phyloP scores from a whole-genome alignment of 148 eudicot species.

The Vaccinium vitisidaea region DNA sequence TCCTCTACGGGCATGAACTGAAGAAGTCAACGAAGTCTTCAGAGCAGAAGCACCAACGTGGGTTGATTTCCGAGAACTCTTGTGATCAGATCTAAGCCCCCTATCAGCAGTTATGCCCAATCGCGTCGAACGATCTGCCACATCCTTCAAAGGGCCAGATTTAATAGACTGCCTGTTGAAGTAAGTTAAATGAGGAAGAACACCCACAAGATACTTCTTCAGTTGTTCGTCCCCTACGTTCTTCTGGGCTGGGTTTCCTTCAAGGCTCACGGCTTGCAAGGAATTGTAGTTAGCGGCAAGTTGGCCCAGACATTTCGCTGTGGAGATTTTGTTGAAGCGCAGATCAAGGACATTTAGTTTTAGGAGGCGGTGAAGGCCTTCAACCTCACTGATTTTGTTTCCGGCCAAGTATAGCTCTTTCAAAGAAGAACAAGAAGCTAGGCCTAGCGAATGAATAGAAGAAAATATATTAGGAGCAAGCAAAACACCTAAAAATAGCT shows the following conservation, averaged over 20 bases:
- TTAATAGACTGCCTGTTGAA: conserved; percentile 74
- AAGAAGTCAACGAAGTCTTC: conserved; percentile 42
- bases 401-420: conserved; percentile 92
- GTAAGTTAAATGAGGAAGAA: conserved; percentile 80
- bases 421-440: conserved; percentile 80
- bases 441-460: conserved; percentile 43
- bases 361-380: conserved; percentile 95
- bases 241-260: conserved; percentile 97
- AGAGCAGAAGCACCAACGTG: conserved; percentile 29
- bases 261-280: conserved; percentile 85
- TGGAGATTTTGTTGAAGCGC: conserved; percentile 90
- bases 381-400: conserved; percentile 94
- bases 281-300: conserved; percentile 94
- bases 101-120: conserved; percentile 58
- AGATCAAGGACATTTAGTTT: conserved; percentile 76
- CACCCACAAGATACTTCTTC: conserved; percentile 61
- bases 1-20: conserved; percentile 40
- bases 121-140: conserved; percentile 64
- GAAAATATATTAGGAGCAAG: background rate
- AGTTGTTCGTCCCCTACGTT: conserved; percentile 92
- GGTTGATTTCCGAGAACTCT: conserved; percentile 42
- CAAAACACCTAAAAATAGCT: background rate
- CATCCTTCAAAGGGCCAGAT: conserved; percentile 60
- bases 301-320: conserved; percentile 81
- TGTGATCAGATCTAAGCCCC: conserved; percentile 58